Conservation (phyloP, 495 filamentous ascomycete genomes). For the Penicillium dipodomyicola region DNA sequence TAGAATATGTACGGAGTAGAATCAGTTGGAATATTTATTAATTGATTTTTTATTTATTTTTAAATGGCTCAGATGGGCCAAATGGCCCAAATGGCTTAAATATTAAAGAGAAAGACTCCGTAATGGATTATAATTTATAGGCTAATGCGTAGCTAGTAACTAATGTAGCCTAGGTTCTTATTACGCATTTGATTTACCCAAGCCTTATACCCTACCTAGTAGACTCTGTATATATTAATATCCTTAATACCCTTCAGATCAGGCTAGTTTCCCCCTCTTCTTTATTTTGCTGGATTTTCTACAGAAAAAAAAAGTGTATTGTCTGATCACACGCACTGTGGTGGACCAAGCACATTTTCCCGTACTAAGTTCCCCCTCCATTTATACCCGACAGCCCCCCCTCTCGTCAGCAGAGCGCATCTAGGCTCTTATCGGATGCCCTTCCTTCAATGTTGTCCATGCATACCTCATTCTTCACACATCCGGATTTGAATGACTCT, state of each 20-base stretch:
- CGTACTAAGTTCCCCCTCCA: conserved; percentile 9
- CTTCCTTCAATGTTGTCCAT: conserved; percentile 44
- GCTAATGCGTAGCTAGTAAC: conserved; percentile 18
- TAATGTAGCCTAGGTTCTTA: conserved; percentile 19
- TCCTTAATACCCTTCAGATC: conserved; percentile 5
- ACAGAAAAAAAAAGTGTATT: conserved; percentile 1
- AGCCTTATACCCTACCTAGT: neutral
- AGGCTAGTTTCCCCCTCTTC: conserved; percentile 1
- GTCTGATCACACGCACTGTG: conserved; percentile 11
- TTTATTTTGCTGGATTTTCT: neutral
- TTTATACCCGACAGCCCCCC: conserved; percentile 10
- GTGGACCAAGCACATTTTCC: conserved; percentile 13
- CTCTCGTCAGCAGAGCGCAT: conserved; percentile 6
- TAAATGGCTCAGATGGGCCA: neutral
- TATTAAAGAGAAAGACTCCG: neutral
- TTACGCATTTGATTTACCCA: conserved; percentile 17
- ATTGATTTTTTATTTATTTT: neutral
- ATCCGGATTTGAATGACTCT: conserved; percentile 15
- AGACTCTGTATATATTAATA: neutral
- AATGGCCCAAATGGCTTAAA: neutral
- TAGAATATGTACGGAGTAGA: neutral
- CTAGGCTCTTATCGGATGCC: conserved; percentile 8
- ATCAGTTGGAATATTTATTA: neutral
- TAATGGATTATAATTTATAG: neutral
- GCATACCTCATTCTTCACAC: conserved; percentile 35